Evolutionary conservation across 2,329 filamentous ascomycete genomes (phyloP), one percentile per base, ranked within the genome.

Genomic region (Trematosphaeria pertusa): DNA sequence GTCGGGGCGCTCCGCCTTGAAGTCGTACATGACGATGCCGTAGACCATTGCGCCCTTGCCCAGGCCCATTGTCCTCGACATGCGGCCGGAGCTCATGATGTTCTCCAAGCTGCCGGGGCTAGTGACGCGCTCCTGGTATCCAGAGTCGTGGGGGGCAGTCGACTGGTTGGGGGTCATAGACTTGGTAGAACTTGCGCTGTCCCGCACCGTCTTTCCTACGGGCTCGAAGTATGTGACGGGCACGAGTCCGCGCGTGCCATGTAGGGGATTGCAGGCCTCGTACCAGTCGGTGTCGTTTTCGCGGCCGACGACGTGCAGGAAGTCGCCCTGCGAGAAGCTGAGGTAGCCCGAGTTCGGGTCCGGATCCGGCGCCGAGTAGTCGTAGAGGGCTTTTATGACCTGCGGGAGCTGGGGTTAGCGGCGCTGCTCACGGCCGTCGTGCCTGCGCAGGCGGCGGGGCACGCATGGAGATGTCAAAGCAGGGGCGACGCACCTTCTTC

Each of bases 221-320:
- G 87, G 84, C 72, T 97, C 91, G 74, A 99, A 99, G 75, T 91
- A 97, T 47, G 87, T 85, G 47, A 97, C 94, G 6, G 94, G 94
- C 34, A 99, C 94, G 50, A 99, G 82, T 52, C 94, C 94, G 58
- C 91, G 86, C 39, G 91, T 90, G 74, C 88, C 88, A 65, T 89
- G 91, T 57, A 96, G 80, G 50, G 94, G 94, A 70, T 99, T 99
- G 80, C 91, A 97, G 45, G 93, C 94, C 75, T 97, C 94, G 81
- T 97, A 99, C 93, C 94, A 99, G 70, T 97, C 91, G 31, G 79
- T 77, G 71, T 97, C 93, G 79, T 97, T 87, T 77, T 97, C 94
- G 72, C 93, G 88, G 65, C 89, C 91, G 72, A 97, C 93, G 56
- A 99, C 94, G 78, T 97, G 93, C 72, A 99, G 94, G 74, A 97